Conservation (phyloP, 805 yeast species). For the Metschnikowia peoriensis region DNA sequence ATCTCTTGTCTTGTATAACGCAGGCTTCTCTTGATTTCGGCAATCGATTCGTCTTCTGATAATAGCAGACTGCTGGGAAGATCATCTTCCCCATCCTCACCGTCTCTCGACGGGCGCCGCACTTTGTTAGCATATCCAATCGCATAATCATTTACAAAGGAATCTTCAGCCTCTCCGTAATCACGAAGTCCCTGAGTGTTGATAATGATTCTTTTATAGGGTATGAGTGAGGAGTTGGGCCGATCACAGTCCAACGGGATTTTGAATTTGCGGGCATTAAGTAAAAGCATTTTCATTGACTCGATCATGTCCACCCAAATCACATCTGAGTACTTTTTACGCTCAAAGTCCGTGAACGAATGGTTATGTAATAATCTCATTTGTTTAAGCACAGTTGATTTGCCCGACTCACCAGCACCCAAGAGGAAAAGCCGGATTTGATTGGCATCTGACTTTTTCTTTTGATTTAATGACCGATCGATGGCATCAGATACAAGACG, state of each 20-base stretch:
- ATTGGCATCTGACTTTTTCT: conserved; percentile 51
- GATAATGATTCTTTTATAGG: conserved; percentile 49
- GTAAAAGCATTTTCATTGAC: conserved; percentile 70
- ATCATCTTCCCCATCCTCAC: background rate
- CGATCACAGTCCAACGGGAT: conserved; percentile 66
- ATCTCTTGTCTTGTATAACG: conserved; percentile 46
- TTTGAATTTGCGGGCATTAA: conserved; percentile 68
- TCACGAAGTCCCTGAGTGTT: conserved; percentile 39
- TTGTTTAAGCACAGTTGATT: conserved; percentile 89
- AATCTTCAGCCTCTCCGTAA: conserved; percentile 12
- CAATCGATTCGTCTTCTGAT: conserved; percentile 8
- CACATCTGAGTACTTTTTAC: conserved; percentile 76
- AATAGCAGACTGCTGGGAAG: conserved; percentile 15
- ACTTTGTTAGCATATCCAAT: conserved; percentile 13
- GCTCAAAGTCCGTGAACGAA: conserved; percentile 78
- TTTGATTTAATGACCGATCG: conserved; percentile 57
- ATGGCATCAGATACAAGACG: conserved; percentile 59
- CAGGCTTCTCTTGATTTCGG: conserved; percentile 6
- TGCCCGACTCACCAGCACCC: conserved; percentile 95
- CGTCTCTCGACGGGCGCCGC: conserved; percentile 4
- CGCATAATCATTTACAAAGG: conserved; percentile 16
- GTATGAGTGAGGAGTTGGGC: conserved; percentile 44
- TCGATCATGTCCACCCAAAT: conserved; percentile 92
- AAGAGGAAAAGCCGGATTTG: conserved; percentile 71
- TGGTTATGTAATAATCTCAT: conserved; percentile 81